A percentile compares a stretch with the other conserved stretches of the same genome.
Evolutionary conservation across 2,329 filamentous ascomycete genomes (phyloP).

Genomic region (Ascochyta rabiei): DNA sequence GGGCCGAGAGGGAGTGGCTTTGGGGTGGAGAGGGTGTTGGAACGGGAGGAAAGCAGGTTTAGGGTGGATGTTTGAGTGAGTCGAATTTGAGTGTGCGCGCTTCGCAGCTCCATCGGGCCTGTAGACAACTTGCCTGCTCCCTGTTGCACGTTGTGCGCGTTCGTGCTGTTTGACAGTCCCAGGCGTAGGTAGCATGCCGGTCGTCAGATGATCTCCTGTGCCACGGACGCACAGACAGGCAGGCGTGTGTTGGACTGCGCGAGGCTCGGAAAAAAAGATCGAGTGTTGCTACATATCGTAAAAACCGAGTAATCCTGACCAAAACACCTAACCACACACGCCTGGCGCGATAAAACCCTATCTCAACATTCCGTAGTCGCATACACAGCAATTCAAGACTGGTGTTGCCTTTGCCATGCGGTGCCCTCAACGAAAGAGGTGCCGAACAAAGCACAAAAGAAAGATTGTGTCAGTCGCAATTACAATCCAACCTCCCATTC

Average conservation of each 20-base stretch:
- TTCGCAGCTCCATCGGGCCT: not conserved
- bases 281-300: constrained; percentile 37
- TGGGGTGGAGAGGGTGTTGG: not conserved
- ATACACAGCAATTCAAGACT: constrained; percentile 16
- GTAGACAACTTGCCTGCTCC: not conserved
- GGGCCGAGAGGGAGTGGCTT: not conserved
- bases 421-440: constrained; percentile 16
- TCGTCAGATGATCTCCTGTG: not conserved
- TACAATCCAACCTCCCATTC: not conserved
- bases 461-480: constrained; percentile 22
- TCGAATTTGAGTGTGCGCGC: not conserved
- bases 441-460: constrained; percentile 24
- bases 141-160: not conserved
- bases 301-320: constrained; percentile 27
- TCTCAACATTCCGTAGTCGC: constrained; percentile 20
- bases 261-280: constrained; percentile 13
- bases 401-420: constrained; percentile 9
- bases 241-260: not conserved
- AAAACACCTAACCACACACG: constrained; percentile 34
- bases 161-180: not conserved
- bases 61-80: not conserved
- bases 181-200: not conserved
- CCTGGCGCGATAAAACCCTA: constrained; percentile 30
- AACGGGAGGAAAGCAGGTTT: not conserved
- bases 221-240: constrained; percentile 1